A percentile compares a stretch with the other conserved stretches of the same genome.
Conservation (phyloP, 2,329 filamentous ascomycete genomes). For the Colletotrichum lentis region DNA sequence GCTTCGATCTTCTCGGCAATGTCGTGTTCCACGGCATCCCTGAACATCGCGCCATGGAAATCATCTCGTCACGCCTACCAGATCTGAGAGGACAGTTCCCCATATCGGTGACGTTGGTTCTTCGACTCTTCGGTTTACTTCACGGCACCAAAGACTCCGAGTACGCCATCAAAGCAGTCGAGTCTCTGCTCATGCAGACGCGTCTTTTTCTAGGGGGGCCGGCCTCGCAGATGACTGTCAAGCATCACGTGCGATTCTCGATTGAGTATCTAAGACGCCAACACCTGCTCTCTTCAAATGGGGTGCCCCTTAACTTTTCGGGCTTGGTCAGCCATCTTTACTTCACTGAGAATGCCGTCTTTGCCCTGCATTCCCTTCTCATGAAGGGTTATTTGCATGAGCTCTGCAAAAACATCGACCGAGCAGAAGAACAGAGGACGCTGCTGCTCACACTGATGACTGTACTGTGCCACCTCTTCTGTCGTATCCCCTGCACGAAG, state of each 20-base stretch:
- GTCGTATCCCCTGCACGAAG: constrained; percentile 61
- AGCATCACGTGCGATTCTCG: constrained; percentile 81
- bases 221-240: constrained; percentile 71
- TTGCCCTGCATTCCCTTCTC: constrained; percentile 79
- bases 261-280: constrained; percentile 80
- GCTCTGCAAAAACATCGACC: constrained; percentile 66
- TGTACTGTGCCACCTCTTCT: constrained; percentile 75
- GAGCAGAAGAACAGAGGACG: constrained; percentile 50
- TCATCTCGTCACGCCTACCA: constrained; percentile 77
- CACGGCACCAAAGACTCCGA: constrained; percentile 70
- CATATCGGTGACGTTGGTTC: constrained; percentile 75
- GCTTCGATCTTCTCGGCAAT: constrained; percentile 82
- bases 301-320: constrained; percentile 76
- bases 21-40: constrained; percentile 78
- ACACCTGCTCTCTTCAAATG: constrained; percentile 67
- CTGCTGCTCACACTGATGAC: constrained; percentile 70
- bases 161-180: constrained; percentile 69
- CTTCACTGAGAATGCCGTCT: constrained; percentile 77
- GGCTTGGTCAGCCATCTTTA: constrained; percentile 76
- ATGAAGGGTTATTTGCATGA: constrained; percentile 73
- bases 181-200: constrained; percentile 74
- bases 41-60: constrained; percentile 67
- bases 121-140: constrained; percentile 73
- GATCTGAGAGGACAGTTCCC: constrained; percentile 82
- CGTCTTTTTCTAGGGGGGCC: constrained; percentile 75